Evolutionary conservation across 345 rosid genomes (phyloP).

Genomic region (Cardamine chenopodiifolia): DNA sequence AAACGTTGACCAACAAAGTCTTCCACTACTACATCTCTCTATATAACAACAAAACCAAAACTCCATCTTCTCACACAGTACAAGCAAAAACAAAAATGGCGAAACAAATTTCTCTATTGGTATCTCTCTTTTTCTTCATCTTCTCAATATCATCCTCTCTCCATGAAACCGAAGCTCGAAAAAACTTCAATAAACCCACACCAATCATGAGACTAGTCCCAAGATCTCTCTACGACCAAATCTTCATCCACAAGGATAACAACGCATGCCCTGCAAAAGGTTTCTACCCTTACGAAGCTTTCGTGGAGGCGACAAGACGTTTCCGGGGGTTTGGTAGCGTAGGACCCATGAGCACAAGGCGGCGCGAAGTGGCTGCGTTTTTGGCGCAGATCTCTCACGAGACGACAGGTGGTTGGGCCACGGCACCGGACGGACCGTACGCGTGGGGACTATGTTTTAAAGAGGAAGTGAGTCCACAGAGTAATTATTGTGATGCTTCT

Average conservation of each 20-base stretch:
- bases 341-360: conserved; percentile 45
- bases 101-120: conserved; percentile 22
- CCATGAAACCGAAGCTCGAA: conserved; percentile 45
- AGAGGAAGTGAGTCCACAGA: conserved; percentile 53
- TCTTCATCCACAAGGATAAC: conserved; percentile 59
- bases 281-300: conserved; percentile 70
- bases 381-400: conserved; percentile 73
- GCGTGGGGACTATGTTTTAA: conserved; percentile 70
- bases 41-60: conserved; percentile 20
- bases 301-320: conserved; percentile 56
- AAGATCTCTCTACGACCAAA: conserved; percentile 45
- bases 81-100: conserved; percentile 31
- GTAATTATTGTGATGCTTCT: conserved; percentile 48
- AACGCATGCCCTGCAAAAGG: conserved; percentile 58
- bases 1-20: conserved; percentile 38
- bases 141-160: conserved; percentile 38
- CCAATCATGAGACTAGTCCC: conserved; percentile 43
- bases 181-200: neutral
- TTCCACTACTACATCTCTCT: conserved; percentile 27
- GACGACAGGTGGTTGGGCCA: conserved; percentile 62
- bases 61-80: conserved; percentile 15
- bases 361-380: conserved; percentile 67
- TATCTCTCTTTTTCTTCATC: conserved; percentile 32
- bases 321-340: conserved; percentile 53
- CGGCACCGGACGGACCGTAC: conserved; percentile 68